A percentile compares a stretch with the other conserved stretches of the same genome.
These are phyloP conservation scores for Trichophyton simii DNA, from an alignment of 2,329 filamentous ascomycete genomes.

Conservation along the genomic window DNA sequence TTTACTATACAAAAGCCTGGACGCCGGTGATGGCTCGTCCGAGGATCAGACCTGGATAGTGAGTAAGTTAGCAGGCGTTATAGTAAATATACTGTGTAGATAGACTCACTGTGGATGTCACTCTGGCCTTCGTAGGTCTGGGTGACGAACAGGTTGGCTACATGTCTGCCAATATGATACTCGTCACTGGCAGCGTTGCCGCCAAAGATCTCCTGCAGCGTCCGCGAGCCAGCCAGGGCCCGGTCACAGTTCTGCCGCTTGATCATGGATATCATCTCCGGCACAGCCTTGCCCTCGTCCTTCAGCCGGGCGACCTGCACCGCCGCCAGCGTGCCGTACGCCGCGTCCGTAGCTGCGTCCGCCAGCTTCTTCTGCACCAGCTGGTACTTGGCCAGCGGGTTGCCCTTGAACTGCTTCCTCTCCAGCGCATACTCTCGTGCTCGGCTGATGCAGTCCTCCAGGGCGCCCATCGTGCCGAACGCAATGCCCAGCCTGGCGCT, in stretches of 20 bases:
- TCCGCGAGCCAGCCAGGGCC: conserved; percentile 65
- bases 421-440: conserved; percentile 81
- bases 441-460: conserved; percentile 79
- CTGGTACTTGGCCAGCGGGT: conserved; percentile 91
- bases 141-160: conserved; percentile 90
- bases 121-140: conserved; percentile 98
- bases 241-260: conserved; percentile 96
- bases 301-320: conserved; percentile 87
- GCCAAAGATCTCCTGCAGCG: conserved; percentile 88
- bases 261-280: conserved; percentile 95
- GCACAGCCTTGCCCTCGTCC: conserved; percentile 73
- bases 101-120: conserved; percentile 77
- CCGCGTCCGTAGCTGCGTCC: conserved; percentile 80
- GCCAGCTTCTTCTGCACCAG: conserved; percentile 95
- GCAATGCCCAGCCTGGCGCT: conserved; percentile 88
- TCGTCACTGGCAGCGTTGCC: conserved; percentile 98
- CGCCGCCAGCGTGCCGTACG: conserved; percentile 79
- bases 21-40: conserved; percentile 59
- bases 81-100: conserved; percentile 18
- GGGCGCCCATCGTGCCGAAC: conserved; percentile 80
- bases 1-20: conserved; percentile 58
- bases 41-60: conserved; percentile 49
- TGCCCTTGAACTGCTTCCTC: conserved; percentile 89
- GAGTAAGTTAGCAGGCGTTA: conserved; percentile 2
- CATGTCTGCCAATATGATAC: conserved; percentile 87